phyloP scores from a whole-genome alignment of 2,329 filamentous ascomycete species.

The Fusarium azukiicola region DNA sequence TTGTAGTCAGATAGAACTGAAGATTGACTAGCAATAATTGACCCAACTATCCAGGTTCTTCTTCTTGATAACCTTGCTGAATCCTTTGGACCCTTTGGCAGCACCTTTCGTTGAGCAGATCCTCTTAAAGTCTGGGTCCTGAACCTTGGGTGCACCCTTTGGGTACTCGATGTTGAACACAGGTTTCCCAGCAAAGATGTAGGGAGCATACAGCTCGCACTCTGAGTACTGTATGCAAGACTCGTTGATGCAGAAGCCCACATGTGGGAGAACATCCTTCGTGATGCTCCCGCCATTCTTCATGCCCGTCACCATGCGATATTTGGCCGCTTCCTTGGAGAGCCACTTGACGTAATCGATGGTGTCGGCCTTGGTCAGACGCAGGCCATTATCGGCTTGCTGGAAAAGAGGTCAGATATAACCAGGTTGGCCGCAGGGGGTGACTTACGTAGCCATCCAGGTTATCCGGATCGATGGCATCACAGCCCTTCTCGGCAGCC shows the following conservation, averaged over 20 bases:
- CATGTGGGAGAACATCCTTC: conserved; percentile 65
- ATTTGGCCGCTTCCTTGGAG: conserved; percentile 72
- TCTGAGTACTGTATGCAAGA: conserved; percentile 82
- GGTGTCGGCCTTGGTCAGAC: conserved; percentile 76
- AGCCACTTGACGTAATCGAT: conserved; percentile 81
- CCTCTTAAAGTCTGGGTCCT: conserved; percentile 56
- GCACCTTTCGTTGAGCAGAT: conserved; percentile 67
- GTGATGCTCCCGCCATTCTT: conserved; percentile 85
- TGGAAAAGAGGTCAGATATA: conserved; percentile 40
- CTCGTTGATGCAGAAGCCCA: conserved; percentile 86
- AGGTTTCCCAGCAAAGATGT: conserved; percentile 81
- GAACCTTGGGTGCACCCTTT: conserved; percentile 67
- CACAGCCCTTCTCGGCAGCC: conserved; percentile 82
- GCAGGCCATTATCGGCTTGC: conserved; percentile 81
- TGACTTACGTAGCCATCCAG: conserved; percentile 80
- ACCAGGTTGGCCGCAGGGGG: background rate
- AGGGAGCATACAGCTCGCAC: conserved; percentile 78
- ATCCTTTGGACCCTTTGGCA: conserved; percentile 68
- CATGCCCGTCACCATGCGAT: conserved; percentile 81
- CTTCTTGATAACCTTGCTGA: conserved; percentile 84
- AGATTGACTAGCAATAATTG: conserved; percentile 68
- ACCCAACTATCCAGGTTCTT: conserved; percentile 83
- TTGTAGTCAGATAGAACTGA: background rate
- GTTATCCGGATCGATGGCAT: conserved; percentile 87
- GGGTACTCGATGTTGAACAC: conserved; percentile 89